Conservation (phyloP, 2,329 filamentous ascomycete genomes). For the Sodiomyces alkalinus region DNA sequence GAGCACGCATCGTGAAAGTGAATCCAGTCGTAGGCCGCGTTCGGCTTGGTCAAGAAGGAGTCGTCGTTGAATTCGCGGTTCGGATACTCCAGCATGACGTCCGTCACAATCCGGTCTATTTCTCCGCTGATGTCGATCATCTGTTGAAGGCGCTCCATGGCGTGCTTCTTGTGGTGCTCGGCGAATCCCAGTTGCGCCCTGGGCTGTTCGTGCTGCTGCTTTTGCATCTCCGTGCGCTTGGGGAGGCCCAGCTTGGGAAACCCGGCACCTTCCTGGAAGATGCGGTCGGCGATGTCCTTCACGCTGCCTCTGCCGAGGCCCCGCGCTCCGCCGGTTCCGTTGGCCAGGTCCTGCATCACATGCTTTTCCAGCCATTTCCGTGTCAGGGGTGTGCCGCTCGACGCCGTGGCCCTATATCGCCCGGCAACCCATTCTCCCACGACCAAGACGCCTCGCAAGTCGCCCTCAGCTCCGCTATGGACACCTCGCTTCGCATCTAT, state of each 20-base stretch:
- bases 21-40: slow-evolving; percentile 83
- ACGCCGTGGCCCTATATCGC: slow-evolving; percentile 39
- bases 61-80: slow-evolving; percentile 87
- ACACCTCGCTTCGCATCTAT: slow-evolving; percentile 53
- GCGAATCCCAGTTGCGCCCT: slow-evolving; percentile 51
- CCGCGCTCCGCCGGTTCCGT: slow-evolving; percentile 56
- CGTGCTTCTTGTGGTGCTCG: slow-evolving; percentile 56
- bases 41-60: slow-evolving; percentile 75
- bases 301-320: slow-evolving; percentile 56
- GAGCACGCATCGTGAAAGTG: slow-evolving; percentile 82
- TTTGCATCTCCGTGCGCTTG: slow-evolving; percentile 15
- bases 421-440: slow-evolving; percentile 77
- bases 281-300: slow-evolving; percentile 61
- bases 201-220: slow-evolving; percentile 34
- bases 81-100: slow-evolving; percentile 79
- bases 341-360: slow-evolving; percentile 49
- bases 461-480: slow-evolving; percentile 53
- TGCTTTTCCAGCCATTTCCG: slow-evolving; percentile 64
- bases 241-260: slow-evolving; percentile 46
- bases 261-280: slow-evolving; percentile 66
- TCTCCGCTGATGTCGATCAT: slow-evolving; percentile 72
- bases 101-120: slow-evolving; percentile 60
- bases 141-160: slow-evolving; percentile 55
- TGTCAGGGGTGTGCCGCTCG: slow-evolving; percentile 35
- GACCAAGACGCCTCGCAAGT: slow-evolving; percentile 72